These are phyloP conservation scores for Didymella segeticola DNA, from an alignment of 2,329 filamentous ascomycete species.

Conservation along the genomic window DNA sequence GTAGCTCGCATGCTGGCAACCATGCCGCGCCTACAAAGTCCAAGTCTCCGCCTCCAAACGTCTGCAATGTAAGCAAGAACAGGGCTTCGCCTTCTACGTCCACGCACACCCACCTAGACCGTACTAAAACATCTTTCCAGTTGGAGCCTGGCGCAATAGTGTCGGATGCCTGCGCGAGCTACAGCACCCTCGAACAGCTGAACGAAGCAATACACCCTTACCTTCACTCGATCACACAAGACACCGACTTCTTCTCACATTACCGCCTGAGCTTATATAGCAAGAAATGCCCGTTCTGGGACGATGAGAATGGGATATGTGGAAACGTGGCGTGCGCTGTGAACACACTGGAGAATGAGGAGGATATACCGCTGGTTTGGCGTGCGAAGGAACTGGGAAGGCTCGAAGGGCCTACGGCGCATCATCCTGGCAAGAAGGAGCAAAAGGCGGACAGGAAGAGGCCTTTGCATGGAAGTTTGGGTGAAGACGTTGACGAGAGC, in stretches of 20 bases:
- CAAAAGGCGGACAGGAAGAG: conserved; percentile 73
- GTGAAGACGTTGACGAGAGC: conserved; percentile 88
- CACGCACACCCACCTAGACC: conserved; percentile 32
- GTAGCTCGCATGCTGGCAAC: conserved; percentile 53
- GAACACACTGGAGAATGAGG: conserved; percentile 92
- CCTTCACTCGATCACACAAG: conserved; percentile 79
- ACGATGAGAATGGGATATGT: conserved; percentile 90
- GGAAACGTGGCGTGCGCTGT: conserved; percentile 97
- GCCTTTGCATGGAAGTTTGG: conserved; percentile 82
- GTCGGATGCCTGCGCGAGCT: conserved; percentile 92
- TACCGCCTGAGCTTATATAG: conserved; percentile 95
- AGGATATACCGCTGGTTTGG: conserved; percentile 92
- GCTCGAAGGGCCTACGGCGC: conserved; percentile 87
- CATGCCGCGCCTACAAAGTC: conserved; percentile 48
- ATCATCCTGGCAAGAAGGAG: conserved; percentile 79
- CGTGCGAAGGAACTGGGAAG: conserved; percentile 90
- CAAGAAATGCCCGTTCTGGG: conserved; percentile 95
- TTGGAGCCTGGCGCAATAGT: conserved; percentile 89
- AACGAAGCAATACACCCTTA: conserved; percentile 79
- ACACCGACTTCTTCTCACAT: conserved; percentile 97
- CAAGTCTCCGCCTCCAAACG: conserved; percentile 52
- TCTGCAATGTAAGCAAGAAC: conserved; percentile 62
- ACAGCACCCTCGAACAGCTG: conserved; percentile 83
- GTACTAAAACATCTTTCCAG: conserved; percentile 59
- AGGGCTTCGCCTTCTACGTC: conserved; percentile 26